Percentiles rank a stretch among this genome's conserved stretches.
Conservation (phyloP, 2,329 filamentous ascomycete genomes). For the Trichophyton benhamiae region DNA sequence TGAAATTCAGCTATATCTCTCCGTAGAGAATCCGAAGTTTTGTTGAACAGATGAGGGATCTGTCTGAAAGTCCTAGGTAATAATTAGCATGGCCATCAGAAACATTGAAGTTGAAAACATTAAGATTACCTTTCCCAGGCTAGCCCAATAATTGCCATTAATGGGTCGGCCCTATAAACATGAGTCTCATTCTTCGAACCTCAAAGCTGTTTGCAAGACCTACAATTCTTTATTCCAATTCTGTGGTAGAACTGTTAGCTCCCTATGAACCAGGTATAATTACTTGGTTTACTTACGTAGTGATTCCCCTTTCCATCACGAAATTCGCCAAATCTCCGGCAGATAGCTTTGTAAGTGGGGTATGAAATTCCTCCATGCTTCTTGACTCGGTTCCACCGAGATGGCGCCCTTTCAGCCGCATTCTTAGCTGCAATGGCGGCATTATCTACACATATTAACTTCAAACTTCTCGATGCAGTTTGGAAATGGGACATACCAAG, state of each 20-base stretch:
- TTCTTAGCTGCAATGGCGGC: neutral
- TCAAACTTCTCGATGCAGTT: neutral
- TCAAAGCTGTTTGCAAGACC: neutral
- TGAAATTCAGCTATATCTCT: neutral
- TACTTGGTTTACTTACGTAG: conserved; percentile 4
- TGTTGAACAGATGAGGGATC: conserved; percentile 3
- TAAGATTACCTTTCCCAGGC: conserved; percentile 9
- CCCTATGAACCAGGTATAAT: neutral
- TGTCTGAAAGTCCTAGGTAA: conserved; percentile 2
- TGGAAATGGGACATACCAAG: neutral
- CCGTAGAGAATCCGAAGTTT: neutral
- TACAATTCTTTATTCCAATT: conserved; percentile 11
- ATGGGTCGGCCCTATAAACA: conserved; percentile 4
- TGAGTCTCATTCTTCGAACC: neutral
- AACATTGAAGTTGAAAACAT: neutral
- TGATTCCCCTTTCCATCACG: conserved; percentile 22
- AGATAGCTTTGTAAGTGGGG: conserved; percentile 46
- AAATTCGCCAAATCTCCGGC: conserved; percentile 40
- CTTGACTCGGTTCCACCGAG: neutral
- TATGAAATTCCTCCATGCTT: conserved; percentile 32
- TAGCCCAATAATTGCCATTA: conserved; percentile 5
- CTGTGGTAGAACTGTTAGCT: conserved; percentile 2
- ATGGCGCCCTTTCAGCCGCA: neutral
- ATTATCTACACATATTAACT: neutral
- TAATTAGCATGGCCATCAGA: neutral